These are phyloP conservation scores for Penicillium sp. DNA, from an alignment of 2,329 filamentous ascomycete genomes.

Conservation along the genomic window DNA sequence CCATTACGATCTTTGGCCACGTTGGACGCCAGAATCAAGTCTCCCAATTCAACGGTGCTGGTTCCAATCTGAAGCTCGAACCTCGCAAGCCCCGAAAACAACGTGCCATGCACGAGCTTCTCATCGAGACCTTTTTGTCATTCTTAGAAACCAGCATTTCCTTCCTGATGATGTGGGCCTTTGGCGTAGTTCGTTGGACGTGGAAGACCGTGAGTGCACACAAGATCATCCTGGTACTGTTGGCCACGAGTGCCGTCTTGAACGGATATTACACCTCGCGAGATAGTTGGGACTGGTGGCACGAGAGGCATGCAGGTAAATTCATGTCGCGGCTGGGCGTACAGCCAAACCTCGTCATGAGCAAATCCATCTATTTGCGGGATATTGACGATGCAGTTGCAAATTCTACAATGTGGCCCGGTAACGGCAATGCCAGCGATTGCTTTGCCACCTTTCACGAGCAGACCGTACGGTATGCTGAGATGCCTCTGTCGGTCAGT, in stretches of 20 bases:
- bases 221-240: constrained; percentile 67
- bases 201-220: constrained; percentile 71
- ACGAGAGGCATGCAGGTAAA: constrained; percentile 72
- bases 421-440: constrained; percentile 31
- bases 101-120: constrained; percentile 64
- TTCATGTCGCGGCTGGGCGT: constrained; percentile 85
- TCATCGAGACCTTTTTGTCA: constrained; percentile 70
- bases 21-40: constrained; percentile 46
- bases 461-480: constrained; percentile 37
- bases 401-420: constrained; percentile 32
- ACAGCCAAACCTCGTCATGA: constrained; percentile 75
- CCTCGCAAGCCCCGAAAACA: constrained; percentile 59
- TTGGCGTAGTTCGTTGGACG: constrained; percentile 63
- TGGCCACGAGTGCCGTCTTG: constrained; percentile 66
- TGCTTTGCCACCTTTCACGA: constrained; percentile 49
- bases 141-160: constrained; percentile 72
- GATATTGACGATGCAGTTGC: constrained; percentile 70
- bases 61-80: constrained; percentile 35
- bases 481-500: constrained; percentile 32
- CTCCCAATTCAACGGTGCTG: constrained; percentile 39
- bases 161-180: constrained; percentile 73
- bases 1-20: constrained; percentile 50
- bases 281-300: constrained; percentile 77
- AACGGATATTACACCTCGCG: constrained; percentile 76
- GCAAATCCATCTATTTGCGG: constrained; percentile 76